Base-by-base conservation (phyloP, 176 grass and related monocot species). In the Triticum turgidum region DNA sequence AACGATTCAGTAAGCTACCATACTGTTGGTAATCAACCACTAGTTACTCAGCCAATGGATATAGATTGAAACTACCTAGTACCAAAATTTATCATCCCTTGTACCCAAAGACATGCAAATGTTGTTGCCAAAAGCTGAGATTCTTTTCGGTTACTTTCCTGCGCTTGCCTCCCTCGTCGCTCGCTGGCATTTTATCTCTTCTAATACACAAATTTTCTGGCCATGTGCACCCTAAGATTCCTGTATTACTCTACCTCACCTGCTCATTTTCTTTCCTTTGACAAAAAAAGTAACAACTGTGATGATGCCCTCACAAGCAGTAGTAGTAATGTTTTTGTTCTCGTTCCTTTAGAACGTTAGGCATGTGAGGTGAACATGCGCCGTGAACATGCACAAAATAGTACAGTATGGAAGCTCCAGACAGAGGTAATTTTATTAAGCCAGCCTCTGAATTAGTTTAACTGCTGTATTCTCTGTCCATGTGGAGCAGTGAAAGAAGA, bases 81-180 rank as follows among this genome's bases (percentile, higher is more conserved):
- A 30, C 29, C 29, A 30, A 30, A 30, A 30, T 30, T 30, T 30
- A 30, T 30, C 29, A 30, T 2, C 83, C 79, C 73, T 45, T 87
- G 90, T 94, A 77, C 90, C 89, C 88, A 88, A 91, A 97, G 90
- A 81, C 78, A 87, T 89, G 84, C 86, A 76, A 35, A 89, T 92
- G 84, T 79, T 91, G 86, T 87, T 64, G 61, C 65, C 32, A 54
- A 52, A 89, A 82, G 79, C 67, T 73, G 27, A 38, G 17, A 67
- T 80, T 92, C 81, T 83, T 85, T 87, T 82, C 61, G 52, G 69
- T 90, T 82, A 89, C 87, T 95, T 98, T 92, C 86, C 83, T 90
- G 83, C 91, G 82, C 88, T 89, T 81, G 63, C 49, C 51, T 54
- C 51, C 61, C 52, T 77, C 80, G 29, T 30, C 29, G 29, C 83